Evolutionary conservation across 768 basidiomycete genomes (phyloP).

Genomic region (Cantharellus cinnabarinus): DNA sequence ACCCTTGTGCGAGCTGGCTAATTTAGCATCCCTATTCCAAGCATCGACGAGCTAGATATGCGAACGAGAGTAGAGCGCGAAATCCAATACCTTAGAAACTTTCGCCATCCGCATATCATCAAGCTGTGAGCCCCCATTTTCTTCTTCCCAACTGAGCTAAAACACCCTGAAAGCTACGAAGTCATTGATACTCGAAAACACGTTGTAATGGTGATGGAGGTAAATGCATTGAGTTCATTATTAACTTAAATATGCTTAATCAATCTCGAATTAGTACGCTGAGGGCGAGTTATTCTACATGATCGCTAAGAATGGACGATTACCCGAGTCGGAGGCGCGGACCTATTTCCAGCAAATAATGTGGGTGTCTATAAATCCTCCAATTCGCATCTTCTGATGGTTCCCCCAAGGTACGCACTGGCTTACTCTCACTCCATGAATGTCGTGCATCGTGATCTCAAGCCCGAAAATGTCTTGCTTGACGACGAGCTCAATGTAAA

Average conservation of each 20-base stretch:
- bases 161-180: slow-evolving; percentile 20
- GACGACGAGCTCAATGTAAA: slow-evolving; percentile 41
- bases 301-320: slow-evolving; percentile 82
- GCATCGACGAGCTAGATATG: slow-evolving; percentile 78
- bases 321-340: slow-evolving; percentile 71
- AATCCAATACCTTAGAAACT: slow-evolving; percentile 89
- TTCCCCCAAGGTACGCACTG: slow-evolving; percentile 39
- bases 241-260: background rate
- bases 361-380: background rate
- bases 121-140: slow-evolving; percentile 48
- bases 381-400: background rate
- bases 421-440: slow-evolving; percentile 92
- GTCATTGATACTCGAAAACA: slow-evolving; percentile 80
- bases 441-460: slow-evolving; percentile 95
- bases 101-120: slow-evolving; percentile 92
- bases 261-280: slow-evolving; percentile 30
- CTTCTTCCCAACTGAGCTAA: background rate
- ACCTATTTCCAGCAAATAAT: slow-evolving; percentile 98
- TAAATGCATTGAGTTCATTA: background rate
- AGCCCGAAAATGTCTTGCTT: slow-evolving; percentile 80
- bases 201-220: slow-evolving; percentile 92
- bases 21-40: background rate
- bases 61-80: slow-evolving; percentile 83
- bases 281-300: slow-evolving; percentile 96
- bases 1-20: background rate